These are phyloP conservation scores for Colletotrichum phormii DNA, from an alignment of 2,329 filamentous ascomycete species.

Conservation along the genomic window DNA sequence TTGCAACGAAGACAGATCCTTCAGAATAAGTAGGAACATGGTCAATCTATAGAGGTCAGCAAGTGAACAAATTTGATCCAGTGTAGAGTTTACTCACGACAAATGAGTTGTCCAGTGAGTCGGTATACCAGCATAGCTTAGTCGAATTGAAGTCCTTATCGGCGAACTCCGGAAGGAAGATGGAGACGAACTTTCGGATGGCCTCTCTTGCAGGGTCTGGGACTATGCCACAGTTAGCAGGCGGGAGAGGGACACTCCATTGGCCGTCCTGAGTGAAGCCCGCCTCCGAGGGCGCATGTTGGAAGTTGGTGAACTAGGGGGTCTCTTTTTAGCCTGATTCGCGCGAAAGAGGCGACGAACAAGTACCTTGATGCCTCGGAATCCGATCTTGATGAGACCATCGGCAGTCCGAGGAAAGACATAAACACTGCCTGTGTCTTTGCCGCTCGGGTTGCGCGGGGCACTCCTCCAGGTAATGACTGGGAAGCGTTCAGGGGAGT, in stretches of 20 bases:
- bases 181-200: slow-evolving; percentile 48
- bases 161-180: slow-evolving; percentile 55
- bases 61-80: too few relatives aligned
- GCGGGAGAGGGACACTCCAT: slow-evolving; percentile 46
- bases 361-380: slow-evolving; percentile 48
- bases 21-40: slow-evolving; percentile 45
- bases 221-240: slow-evolving; percentile 36
- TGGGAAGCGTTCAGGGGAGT: slow-evolving; percentile 46
- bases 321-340: slow-evolving; percentile 42
- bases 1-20: slow-evolving; percentile 47
- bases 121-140: slow-evolving; percentile 70
- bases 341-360: slow-evolving; percentile 48
- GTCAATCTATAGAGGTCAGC: slow-evolving; percentile 42
- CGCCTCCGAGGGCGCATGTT: slow-evolving; percentile 41
- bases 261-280: slow-evolving; percentile 45
- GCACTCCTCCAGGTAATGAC: slow-evolving; percentile 47
- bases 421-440: slow-evolving; percentile 45
- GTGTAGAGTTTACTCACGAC: slow-evolving; percentile 38
- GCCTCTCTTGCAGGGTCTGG: slow-evolving; percentile 41
- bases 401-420: slow-evolving; percentile 42
- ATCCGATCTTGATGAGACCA: slow-evolving; percentile 44
- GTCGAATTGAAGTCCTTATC: slow-evolving; percentile 49
- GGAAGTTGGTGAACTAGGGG: slow-evolving; percentile 44
- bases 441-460: slow-evolving; percentile 42
- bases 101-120: slow-evolving; percentile 66